phyloP scores from a whole-genome alignment of 495 filamentous ascomycete species.

The Talaromyces wortmannii region DNA sequence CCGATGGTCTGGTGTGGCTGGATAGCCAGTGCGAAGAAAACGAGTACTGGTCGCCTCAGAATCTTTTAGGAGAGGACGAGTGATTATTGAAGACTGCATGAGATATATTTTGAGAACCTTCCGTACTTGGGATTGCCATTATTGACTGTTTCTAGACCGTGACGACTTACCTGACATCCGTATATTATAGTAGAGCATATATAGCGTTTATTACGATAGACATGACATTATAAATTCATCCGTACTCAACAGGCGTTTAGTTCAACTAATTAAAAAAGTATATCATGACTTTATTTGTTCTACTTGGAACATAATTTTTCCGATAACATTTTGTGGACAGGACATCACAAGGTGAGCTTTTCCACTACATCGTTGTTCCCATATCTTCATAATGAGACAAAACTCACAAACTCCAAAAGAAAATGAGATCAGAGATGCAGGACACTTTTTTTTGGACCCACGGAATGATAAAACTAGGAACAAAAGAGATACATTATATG shows the following conservation, averaged over 20 bases:
- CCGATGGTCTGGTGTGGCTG: constrained; percentile 90
- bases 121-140: background rate
- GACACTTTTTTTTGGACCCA: too few relatives aligned
- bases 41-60: constrained; percentile 89
- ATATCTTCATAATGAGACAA: background rate
- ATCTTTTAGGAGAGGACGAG: constrained; percentile 32
- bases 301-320: background rate
- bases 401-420: constrained; percentile 2
- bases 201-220: too few relatives aligned
- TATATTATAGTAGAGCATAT: too few relatives aligned
- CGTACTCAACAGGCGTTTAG: background rate
- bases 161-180: background rate
- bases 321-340: background rate
- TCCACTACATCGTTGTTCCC: background rate
- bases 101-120: background rate
- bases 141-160: background rate
- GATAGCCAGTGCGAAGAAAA: constrained; percentile 80
- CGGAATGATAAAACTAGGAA: constrained; percentile 5
- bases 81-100: constrained; percentile 10
- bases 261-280: background rate
- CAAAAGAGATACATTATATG: constrained; percentile 16
- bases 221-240: too few relatives aligned
- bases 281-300: background rate
- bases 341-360: background rate
- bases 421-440: background rate